Conservation (phyloP, 2,329 filamentous ascomycete genomes). For the Microcyclospora tardicrescens region DNA sequence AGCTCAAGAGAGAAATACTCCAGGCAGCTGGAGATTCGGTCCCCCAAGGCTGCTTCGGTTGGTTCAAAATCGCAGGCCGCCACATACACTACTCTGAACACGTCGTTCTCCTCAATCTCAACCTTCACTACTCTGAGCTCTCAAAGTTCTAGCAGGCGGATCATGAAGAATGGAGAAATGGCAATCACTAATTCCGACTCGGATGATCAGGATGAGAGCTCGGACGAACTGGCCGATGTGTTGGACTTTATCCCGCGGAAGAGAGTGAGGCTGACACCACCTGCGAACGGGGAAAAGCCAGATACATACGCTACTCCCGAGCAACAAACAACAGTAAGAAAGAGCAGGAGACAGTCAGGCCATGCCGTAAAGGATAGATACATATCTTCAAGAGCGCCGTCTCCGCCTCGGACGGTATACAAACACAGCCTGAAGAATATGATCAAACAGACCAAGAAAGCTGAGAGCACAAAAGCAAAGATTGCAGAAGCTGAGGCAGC, state of each 20-base stretch:
- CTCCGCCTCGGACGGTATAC: constrained; percentile 13
- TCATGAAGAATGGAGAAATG: constrained; percentile 39
- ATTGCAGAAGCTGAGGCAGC: constrained; percentile 14
- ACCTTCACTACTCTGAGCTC: constrained; percentile 21
- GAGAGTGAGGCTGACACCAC: constrained; percentile 16
- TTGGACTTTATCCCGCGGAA: constrained; percentile 18
- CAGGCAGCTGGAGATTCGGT: not conserved
- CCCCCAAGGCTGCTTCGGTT: not conserved
- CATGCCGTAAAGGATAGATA: constrained; percentile 3
- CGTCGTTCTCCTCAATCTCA: constrained; percentile 16
- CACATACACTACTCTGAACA: not conserved
- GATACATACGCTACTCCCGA: too few relatives aligned
- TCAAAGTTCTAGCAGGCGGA: constrained; percentile 33
- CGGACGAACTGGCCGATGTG: constrained; percentile 21
- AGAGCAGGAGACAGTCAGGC: constrained; percentile 4
- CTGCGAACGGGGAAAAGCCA: not conserved
- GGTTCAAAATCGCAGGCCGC: not conserved
- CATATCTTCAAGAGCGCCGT: constrained; percentile 3
- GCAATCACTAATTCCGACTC: constrained; percentile 35
- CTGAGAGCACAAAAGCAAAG: constrained; percentile 11
- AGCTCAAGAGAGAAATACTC: not conserved
- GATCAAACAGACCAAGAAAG: constrained; percentile 14
- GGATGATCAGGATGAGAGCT: constrained; percentile 15
- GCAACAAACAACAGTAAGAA: not conserved
- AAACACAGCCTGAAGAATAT: constrained; percentile 19